Evolutionary conservation across 192 early-diverging fungal genomes (phyloP).

Genomic region (Coemansia javaensis): DNA sequence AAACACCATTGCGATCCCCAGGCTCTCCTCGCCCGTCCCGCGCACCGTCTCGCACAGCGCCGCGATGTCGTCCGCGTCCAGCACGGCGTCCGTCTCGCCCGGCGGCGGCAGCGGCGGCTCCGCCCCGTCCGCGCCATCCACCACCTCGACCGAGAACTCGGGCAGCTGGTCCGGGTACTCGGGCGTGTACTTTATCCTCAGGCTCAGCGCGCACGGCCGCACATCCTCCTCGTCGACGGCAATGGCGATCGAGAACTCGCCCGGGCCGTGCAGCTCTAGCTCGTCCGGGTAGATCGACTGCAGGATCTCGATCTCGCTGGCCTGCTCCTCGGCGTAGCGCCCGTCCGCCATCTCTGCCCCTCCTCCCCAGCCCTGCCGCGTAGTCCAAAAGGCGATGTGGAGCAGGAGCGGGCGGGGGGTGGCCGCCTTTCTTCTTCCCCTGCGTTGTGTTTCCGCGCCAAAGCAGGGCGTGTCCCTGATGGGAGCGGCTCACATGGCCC

Average conservation of each 20-base stretch:
- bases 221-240: conserved; percentile 63
- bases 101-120: no score
- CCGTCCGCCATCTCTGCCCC: conserved; percentile 23
- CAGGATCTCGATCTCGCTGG: conserved; percentile 73
- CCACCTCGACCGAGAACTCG: conserved; percentile 54
- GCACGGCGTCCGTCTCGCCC: conserved; percentile 45
- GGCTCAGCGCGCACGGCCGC: conserved; percentile 48
- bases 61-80: conserved; percentile 35
- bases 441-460: no score
- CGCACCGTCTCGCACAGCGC: conserved; percentile 25
- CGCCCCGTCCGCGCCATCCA: conserved; percentile 35
- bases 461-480: no score
- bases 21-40: conserved; percentile 55
- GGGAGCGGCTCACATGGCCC: no score
- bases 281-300: conserved; percentile 79
- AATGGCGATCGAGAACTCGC: conserved; percentile 58
- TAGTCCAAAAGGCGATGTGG: no score
- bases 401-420: no score
- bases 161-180: conserved; percentile 71
- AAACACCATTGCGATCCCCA: conserved; percentile 94
- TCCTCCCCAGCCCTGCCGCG: no score
- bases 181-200: conserved; percentile 64
- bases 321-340: conserved; percentile 76
- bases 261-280: conserved; percentile 55
- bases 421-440: no score